Evolutionary conservation across 1,139 yeast species (phyloP).

Genomic region (Candida buenavistaensis): DNA sequence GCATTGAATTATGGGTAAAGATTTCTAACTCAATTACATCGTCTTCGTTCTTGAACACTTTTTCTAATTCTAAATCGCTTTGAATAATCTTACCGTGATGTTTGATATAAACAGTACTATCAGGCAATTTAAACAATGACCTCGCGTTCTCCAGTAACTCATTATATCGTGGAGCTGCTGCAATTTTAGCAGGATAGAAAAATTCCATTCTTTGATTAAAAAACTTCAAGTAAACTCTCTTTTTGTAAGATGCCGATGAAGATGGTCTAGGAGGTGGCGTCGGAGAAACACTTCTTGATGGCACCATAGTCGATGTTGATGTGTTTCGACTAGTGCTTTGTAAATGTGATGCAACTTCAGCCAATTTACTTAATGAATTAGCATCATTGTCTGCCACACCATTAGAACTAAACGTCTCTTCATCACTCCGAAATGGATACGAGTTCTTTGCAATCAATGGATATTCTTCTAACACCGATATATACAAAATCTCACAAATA

Average conservation of each 20-base stretch:
- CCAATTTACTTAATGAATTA: constrained; percentile 23
- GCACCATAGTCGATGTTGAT: not conserved
- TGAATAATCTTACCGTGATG: constrained; percentile 21
- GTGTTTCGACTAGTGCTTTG: constrained; percentile 14
- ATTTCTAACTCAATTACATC: constrained; percentile 36
- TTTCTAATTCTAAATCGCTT: constrained; percentile 37
- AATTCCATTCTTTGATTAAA: constrained; percentile 50
- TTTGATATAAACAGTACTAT: constrained; percentile 20
- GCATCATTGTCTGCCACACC: constrained; percentile 1
- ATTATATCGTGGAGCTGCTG: constrained; percentile 67
- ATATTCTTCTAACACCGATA: constrained; percentile 59
- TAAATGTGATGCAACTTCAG: constrained; percentile 41
- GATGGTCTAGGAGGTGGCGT: constrained; percentile 5
- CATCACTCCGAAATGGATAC: constrained; percentile 24
- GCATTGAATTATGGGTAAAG: constrained; percentile 34
- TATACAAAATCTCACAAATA: constrained; percentile 66
- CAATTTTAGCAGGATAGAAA: constrained; percentile 55
- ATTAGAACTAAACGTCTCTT: constrained; percentile 11
- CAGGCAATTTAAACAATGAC: constrained; percentile 56
- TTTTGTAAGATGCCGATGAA: constrained; percentile 11
- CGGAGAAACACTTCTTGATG: constrained; percentile 8
- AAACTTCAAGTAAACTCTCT: constrained; percentile 41
- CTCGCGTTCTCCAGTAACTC: constrained; percentile 73
- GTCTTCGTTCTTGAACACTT: constrained; percentile 28
- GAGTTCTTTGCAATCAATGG: constrained; percentile 56